phyloP scores from a whole-genome alignment of 2,329 filamentous ascomycete species.

The Aureobasidium lini region DNA sequence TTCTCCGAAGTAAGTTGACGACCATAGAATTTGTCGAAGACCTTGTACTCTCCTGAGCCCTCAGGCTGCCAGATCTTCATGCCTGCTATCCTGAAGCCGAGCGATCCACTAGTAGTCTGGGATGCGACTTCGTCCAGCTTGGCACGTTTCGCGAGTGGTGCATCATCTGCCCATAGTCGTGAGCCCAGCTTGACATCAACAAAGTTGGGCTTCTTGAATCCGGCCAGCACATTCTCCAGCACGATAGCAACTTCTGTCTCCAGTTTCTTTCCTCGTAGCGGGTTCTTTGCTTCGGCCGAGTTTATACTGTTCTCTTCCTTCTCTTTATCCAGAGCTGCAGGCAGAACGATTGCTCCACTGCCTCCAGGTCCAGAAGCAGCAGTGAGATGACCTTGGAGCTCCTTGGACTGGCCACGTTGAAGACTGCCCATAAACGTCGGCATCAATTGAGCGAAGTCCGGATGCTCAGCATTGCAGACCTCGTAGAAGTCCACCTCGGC shows the following conservation, averaged over 20 bases:
- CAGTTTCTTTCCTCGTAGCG: conserved; percentile 54
- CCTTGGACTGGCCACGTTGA: conserved; percentile 44
- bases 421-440: conserved; percentile 79
- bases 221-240: conserved; percentile 72
- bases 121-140: conserved; percentile 52
- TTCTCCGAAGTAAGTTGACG: conserved; percentile 49
- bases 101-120: conserved; percentile 50
- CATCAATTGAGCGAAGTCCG: conserved; percentile 71
- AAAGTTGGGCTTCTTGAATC: conserved; percentile 80
- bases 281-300: not conserved
- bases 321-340: not conserved
- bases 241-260: conserved; percentile 74
- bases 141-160: conserved; percentile 49
- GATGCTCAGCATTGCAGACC: conserved; percentile 56
- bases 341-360: conserved; percentile 13
- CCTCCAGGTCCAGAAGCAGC: not conserved
- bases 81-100: conserved; percentile 58
- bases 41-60: conserved; percentile 37
- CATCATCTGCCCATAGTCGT: conserved; percentile 73
- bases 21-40: conserved; percentile 61
- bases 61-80: conserved; percentile 51
- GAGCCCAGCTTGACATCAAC: conserved; percentile 87
- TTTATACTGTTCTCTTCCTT: conserved; percentile 11
- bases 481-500: conserved; percentile 89
- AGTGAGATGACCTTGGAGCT: conserved; percentile 11